phyloP scores from a whole-genome alignment of 345 rosid genomes.

The Aurinia saxatilis region DNA sequence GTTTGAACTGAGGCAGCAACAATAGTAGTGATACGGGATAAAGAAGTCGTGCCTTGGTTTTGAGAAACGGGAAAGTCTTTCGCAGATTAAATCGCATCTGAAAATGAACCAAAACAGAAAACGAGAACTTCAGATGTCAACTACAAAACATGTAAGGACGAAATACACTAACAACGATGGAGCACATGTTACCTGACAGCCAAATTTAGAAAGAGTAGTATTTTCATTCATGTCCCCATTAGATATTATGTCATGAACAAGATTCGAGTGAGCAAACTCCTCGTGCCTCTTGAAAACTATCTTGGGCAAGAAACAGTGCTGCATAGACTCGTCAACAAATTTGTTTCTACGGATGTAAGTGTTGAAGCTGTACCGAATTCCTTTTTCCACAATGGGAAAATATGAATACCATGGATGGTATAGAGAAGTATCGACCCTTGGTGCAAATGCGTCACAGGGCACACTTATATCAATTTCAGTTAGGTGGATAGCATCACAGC shows the following conservation, averaged over 20 bases:
- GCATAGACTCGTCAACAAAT: slow-evolving; percentile 29
- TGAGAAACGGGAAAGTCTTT: slow-evolving; percentile 74
- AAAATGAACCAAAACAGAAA: background rate
- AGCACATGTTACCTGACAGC: slow-evolving; percentile 53
- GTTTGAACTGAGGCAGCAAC: background rate
- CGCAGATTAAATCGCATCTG: slow-evolving; percentile 88
- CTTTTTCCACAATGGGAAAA: slow-evolving; percentile 59
- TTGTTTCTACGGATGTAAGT: slow-evolving; percentile 65
- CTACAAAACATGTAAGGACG: background rate
- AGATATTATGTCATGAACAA: slow-evolving; percentile 58
- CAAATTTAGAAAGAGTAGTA: slow-evolving; percentile 73
- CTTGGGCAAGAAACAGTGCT: slow-evolving; percentile 63
- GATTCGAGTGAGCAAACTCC: slow-evolving; percentile 60
- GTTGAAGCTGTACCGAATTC: slow-evolving; percentile 51
- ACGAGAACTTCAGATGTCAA: background rate
- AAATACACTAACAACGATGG: background rate
- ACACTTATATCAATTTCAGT: slow-evolving; percentile 67
- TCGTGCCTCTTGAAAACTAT: slow-evolving; percentile 68
- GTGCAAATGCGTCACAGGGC: slow-evolving; percentile 81
- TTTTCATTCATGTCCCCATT: slow-evolving; percentile 59
- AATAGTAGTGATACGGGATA: background rate
- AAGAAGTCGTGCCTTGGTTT: slow-evolving; percentile 57
- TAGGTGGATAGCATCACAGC: slow-evolving; percentile 79
- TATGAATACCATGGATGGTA: slow-evolving; percentile 86
- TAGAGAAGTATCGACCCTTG: slow-evolving; percentile 47